Base-by-base conservation (phyloP, 305 asterid genomes). In the Nicotiana rustica region DNA sequence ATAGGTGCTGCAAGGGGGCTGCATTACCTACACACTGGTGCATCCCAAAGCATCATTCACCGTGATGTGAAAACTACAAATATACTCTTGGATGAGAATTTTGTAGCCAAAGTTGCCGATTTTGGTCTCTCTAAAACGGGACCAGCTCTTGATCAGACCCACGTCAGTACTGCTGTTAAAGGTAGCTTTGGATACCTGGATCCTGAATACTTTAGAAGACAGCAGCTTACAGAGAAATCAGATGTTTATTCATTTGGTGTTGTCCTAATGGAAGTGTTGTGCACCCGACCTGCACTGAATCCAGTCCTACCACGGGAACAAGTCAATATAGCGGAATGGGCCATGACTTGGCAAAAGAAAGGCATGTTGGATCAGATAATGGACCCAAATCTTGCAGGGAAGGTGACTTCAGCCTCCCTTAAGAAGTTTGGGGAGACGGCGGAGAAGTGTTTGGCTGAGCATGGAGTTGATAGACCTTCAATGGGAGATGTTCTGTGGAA, bases 401-500 rank as follows among this genome's bases (percentile, higher is more conserved):
- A 92, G 87, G 99, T 97, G 55, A 95, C 93, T 84, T 71, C 88
- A 10, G 95, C 99, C 79, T 97, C 99, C 71, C 85, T 97, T 29
- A 95, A 91, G 93, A 97, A 97, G 86, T 97, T 91, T 5, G 99
- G 99, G 35, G 99, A 95, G 92, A 97, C 99, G 0, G 99, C 99
- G 4, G 97, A 97, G 86, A 97, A 97, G 83, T 97, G 99, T 83
- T 66, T 97, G 86, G 91, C 97, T 3, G 99, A 97, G 85, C 89
- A 97, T 31, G 99, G 99, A 36, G 97, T 93, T 61, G 99, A 97
- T 69, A 90, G 99, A 90, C 99, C 99, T 77, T 91, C 97, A 33
- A 97, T 97, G 99, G 99, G 99, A 18, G 99, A 97, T 68, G 97
- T 97, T 21, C 86, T 97, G 81, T 97, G 99, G 99, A 97, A 97